Percentiles rank a stretch among this genome's conserved stretches.
Evolutionary conservation across 164 flowering plant genomes (phyloP).

Genomic region (Protea cynaroides): DNA sequence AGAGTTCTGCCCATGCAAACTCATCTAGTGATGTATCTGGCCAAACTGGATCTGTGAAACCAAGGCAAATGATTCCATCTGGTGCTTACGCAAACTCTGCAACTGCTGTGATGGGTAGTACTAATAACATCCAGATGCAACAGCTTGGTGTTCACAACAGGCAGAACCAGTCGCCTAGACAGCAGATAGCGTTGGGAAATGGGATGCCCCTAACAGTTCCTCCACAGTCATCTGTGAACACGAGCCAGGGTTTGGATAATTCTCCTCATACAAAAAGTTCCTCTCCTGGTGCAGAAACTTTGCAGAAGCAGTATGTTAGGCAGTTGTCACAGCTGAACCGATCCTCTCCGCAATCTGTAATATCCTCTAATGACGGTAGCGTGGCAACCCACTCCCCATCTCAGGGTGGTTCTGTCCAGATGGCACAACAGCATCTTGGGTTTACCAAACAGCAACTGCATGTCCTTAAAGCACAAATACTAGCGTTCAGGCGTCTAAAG

Average conservation of each 20-base stretch:
- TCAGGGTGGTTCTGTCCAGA: conserved; percentile 38
- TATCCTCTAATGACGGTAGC: conserved; percentile 32
- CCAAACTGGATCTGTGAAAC: conserved; percentile 57
- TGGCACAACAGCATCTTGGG: conserved; percentile 45
- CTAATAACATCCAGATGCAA: conserved; percentile 39
- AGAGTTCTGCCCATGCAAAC: conserved; percentile 63
- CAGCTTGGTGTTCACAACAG: conserved; percentile 35
- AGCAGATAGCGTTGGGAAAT: conserved; percentile 33
- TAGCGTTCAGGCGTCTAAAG: conserved; percentile 94
- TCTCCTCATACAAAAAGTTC: conserved; percentile 32
- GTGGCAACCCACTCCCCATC: conserved; percentile 22
- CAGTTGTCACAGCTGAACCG: conserved; percentile 29
- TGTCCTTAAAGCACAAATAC: conserved; percentile 94
- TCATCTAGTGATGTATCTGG: conserved; percentile 70
- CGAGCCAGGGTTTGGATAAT: conserved; percentile 44
- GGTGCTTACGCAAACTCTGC: conserved; percentile 42
- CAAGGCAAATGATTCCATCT: conserved; percentile 44
- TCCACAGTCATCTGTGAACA: conserved; percentile 46
- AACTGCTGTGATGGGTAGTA: conserved; percentile 25
- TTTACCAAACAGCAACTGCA: conserved; percentile 96
- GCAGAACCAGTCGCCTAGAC: too few species aligned
- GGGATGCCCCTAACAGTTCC: conserved; percentile 60
- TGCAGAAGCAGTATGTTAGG: conserved; percentile 53
- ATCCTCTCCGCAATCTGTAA: conserved; percentile 35
- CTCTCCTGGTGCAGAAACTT: conserved; percentile 31